phyloP scores from a whole-genome alignment of 306 rosid genomes.

The Gleditsia sinensis region DNA sequence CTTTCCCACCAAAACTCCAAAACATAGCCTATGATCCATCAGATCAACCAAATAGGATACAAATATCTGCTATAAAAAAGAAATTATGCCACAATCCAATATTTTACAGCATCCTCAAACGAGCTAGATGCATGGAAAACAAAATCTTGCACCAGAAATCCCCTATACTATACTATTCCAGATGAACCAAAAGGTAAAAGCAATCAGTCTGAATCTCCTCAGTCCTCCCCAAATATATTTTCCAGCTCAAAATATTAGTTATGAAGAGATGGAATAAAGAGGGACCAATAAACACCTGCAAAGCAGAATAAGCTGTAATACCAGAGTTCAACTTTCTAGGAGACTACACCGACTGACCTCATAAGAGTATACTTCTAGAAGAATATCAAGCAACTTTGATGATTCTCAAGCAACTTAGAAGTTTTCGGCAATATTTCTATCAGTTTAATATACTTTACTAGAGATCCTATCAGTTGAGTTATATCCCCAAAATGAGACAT shows the following conservation, averaged over 20 bases:
- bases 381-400: background rate
- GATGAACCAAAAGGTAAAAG: background rate
- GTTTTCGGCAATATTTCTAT: background rate
- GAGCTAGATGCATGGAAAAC: background rate
- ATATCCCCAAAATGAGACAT: background rate
- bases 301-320: background rate
- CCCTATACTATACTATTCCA: background rate
- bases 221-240: background rate
- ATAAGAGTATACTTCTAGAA: background rate
- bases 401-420: no score
- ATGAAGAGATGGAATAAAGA: background rate
- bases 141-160: slow-evolving; percentile 14
- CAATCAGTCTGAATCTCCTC: background rate
- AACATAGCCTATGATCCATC: background rate
- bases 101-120: slow-evolving; percentile 2
- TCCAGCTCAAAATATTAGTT: background rate
- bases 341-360: background rate
- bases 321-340: background rate
- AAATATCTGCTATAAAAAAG: background rate
- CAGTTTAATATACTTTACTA: background rate
- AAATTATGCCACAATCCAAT: background rate
- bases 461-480: background rate
- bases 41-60: slow-evolving; percentile 1
- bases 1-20: background rate
- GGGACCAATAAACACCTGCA: background rate